A percentile compares a stretch with the other conserved stretches of the same genome.
phyloP scores from a whole-genome alignment of 164 flowering plant species.

The Nymphaea colorata region DNA sequence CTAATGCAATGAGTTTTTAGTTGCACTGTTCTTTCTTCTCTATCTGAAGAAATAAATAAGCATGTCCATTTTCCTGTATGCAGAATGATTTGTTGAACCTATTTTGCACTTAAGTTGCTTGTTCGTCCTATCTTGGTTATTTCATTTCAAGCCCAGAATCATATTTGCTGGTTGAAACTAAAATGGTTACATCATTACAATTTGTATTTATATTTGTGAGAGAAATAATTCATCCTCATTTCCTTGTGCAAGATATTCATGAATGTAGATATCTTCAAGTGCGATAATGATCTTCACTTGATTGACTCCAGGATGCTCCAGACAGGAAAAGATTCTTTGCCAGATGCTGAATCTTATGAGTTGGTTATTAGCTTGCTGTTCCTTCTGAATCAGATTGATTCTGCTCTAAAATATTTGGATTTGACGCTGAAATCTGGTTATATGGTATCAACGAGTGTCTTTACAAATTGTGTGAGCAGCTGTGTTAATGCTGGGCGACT shows the following conservation, averaged over 20 bases:
- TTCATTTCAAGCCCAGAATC: too few species aligned
- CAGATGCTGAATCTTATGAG: constrained; percentile 78
- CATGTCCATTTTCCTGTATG: too few species aligned
- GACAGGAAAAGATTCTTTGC: constrained; percentile 53
- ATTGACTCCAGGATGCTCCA: constrained; percentile 72
- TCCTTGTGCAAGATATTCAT: not conserved
- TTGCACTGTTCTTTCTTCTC: too few species aligned
- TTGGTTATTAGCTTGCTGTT: constrained; percentile 61
- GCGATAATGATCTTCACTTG: constrained; percentile 17
- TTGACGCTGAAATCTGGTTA: constrained; percentile 57
- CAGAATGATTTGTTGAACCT: too few species aligned
- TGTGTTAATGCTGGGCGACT: constrained; percentile 55
- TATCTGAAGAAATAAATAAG: too few species aligned
- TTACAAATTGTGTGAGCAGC: constrained; percentile 43
- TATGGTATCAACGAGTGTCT: constrained; percentile 46
- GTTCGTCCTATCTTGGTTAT: too few species aligned
- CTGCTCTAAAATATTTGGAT: constrained; percentile 72
- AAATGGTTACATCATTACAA: too few species aligned
- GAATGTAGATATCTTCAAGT: not conserved
- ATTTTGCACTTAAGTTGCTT: too few species aligned
- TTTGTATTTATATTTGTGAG: too few species aligned
- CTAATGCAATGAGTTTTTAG: too few species aligned
- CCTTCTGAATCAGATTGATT: constrained; percentile 34
- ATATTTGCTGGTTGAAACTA: too few species aligned
- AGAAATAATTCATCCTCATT: too few species aligned